Percentiles rank a stretch among this genome's conserved stretches.
Conservation (phyloP, 2,329 filamentous ascomycete species). For the Neophaeococcomyces aloes region DNA sequence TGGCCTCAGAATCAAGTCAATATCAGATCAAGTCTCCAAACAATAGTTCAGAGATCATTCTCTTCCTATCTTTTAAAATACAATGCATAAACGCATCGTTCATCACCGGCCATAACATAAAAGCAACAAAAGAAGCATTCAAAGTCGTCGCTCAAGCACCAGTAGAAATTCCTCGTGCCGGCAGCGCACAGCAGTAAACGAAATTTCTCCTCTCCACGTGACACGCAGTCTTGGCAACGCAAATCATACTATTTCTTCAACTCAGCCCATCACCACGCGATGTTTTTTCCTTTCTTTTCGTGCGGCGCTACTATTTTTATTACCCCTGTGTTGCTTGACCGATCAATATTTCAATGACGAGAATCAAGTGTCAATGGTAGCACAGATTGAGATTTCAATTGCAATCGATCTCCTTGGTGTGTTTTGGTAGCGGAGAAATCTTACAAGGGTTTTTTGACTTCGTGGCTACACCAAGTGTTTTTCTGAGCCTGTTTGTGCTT, state of each 20-base stretch:
- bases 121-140: constrained; percentile 8
- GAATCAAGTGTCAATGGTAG: constrained; percentile 64
- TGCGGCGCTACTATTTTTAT: constrained; percentile 65
- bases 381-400: constrained; percentile 69
- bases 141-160: not conserved
- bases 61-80: constrained; percentile 39
- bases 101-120: constrained; percentile 32
- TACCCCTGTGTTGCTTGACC: constrained; percentile 74
- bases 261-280: not conserved
- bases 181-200: too few species aligned
- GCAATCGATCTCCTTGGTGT: constrained; percentile 45
- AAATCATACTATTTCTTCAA: not conserved
- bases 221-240: not conserved
- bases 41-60: constrained; percentile 33
- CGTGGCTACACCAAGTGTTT: constrained; percentile 25
- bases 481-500: constrained; percentile 25
- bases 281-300: constrained; percentile 46
- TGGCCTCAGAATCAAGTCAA: constrained; percentile 34
- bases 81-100: constrained; percentile 28
- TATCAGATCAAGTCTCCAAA: constrained; percentile 30
- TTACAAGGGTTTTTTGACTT: constrained; percentile 22
- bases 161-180: too few species aligned
- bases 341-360: constrained; percentile 41
- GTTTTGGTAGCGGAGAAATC: constrained; percentile 24
- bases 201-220: too few species aligned